These are phyloP conservation scores for Dalbergia cultrata DNA, from an alignment of 306 rosid genomes.

Conservation along the genomic window DNA sequence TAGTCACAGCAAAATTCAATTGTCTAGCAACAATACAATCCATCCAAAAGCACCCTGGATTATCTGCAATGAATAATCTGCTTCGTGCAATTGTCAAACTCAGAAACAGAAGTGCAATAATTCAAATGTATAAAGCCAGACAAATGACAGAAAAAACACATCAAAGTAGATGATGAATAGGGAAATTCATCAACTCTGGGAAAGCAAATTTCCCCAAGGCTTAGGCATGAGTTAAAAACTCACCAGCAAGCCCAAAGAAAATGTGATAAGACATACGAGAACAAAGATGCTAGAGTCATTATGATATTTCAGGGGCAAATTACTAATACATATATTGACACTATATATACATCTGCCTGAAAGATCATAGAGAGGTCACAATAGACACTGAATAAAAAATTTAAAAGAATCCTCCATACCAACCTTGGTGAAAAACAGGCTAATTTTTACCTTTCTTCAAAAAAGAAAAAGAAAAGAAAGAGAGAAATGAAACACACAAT, in stretches of 20 bases:
- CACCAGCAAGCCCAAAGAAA: neutral
- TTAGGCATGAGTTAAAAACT: slow-evolving; percentile 15
- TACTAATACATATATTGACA: neutral
- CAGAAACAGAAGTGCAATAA: slow-evolving; percentile 10
- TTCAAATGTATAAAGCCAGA: neutral
- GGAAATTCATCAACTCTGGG: slow-evolving; percentile 16
- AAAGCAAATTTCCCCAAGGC: neutral
- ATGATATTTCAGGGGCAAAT: neutral
- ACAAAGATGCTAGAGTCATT: slow-evolving; percentile 26
- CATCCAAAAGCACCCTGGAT: slow-evolving; percentile 29
- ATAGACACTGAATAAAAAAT: neutral
- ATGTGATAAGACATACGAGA: neutral
- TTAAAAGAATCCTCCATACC: slow-evolving; percentile 2
- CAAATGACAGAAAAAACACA: neutral
- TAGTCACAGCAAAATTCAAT: slow-evolving; percentile 15
- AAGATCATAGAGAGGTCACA: slow-evolving; percentile 3
- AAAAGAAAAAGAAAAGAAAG: too few relatives aligned
- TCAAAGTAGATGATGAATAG: neutral
- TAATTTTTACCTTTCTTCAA: neutral
- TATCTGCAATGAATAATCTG: slow-evolving; percentile 4
- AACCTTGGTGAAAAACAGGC: slow-evolving; percentile 12
- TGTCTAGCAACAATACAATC: neutral
- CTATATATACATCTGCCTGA: slow-evolving; percentile 3
- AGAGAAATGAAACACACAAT: neutral
- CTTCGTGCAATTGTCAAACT: slow-evolving; percentile 21